Base-by-base conservation (phyloP, 768 basidiomycete genomes). In the Lactarius quietus region DNA sequence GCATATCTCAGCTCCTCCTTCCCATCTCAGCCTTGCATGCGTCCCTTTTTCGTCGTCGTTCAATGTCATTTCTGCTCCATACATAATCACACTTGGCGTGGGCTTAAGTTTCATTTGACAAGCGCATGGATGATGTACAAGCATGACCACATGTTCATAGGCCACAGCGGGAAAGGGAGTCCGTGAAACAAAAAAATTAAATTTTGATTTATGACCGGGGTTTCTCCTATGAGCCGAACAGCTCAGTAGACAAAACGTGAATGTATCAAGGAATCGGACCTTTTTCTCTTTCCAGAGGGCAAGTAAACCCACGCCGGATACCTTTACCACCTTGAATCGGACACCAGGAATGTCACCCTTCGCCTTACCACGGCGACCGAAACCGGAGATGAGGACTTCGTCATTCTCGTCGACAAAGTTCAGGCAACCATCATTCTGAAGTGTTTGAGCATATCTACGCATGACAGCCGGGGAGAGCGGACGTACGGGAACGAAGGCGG, bases 291-390 rank as follows among this genome's bases (percentile, higher is more conserved):
- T 97, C 95, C 95, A 97, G 73, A 97, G 83, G 67, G 95, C 95
- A 69, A 97, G 86, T 65, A 99, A 87, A 84, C 97, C 97, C 71
- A 99, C 97, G 76, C 97, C 97, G 62, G 97, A 98, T 51, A 99
- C 97, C 83, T 99, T 98, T 74, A 99, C 97, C 72, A 98, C 89
- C 82, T 99, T 98, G 90, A 98, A 98, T 70, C 96, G 93, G 70
- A 98, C 96, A 86, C 97, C 95, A 48, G 97, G 97, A 81, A 99
- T 98, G 91, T 98, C 96, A 89, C 93, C 97, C 86, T 98, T 99
- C 69, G 96, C 96, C 83, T 98, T 98, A 71, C 97, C 97, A 72
- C 95, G 88, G 77, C 97, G 94, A 88, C 97, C 97, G 86, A 99
- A 99, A 81, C 97, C 96, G 70, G 96, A 98, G 78, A 98, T 98